phyloP scores from a whole-genome alignment of 208 protist genomes.

The Porcisia deanei region DNA sequence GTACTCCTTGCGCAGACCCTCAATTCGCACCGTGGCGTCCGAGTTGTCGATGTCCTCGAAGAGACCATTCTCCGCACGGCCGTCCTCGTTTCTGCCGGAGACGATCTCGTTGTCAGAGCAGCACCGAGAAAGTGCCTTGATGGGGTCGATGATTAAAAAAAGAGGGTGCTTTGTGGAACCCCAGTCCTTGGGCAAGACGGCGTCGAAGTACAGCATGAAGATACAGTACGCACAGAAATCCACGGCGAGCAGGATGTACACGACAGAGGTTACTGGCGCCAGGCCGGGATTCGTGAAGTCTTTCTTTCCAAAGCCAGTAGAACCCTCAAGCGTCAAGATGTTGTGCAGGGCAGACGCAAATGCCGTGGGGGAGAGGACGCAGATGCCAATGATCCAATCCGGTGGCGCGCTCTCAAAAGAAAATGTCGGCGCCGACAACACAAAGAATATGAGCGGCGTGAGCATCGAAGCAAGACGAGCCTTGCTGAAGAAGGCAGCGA shows the following conservation, averaged over 20 bases:
- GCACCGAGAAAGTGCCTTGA: conserved; percentile 26
- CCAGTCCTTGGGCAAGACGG: conserved; percentile 66
- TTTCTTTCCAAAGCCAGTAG: conserved; percentile 19
- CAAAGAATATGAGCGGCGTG: conserved; percentile 71
- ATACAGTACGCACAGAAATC: conserved; percentile 68
- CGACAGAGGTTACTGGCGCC: conserved; percentile 26
- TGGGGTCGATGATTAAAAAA: conserved; percentile 66
- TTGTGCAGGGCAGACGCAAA: conserved; percentile 42
- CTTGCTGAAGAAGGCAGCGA: conserved; percentile 76
- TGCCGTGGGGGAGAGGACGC: conserved; percentile 56
- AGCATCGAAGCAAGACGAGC: conserved; percentile 60
- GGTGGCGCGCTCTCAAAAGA: conserved; percentile 39
- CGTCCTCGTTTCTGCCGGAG: conserved; percentile 31
- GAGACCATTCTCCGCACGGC: conserved; percentile 29
- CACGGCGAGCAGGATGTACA: conserved; percentile 24
- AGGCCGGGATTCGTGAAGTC: conserved; percentile 31
- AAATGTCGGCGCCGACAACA: conserved; percentile 64
- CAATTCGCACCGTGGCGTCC: conserved; percentile 26
- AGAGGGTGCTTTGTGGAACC: conserved; percentile 59
- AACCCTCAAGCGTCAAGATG: conserved; percentile 39
- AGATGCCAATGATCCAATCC: conserved; percentile 32
- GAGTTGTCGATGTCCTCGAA: conserved; percentile 24
- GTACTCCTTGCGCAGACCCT: conserved; percentile 42
- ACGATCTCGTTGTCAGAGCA: conserved; percentile 11
- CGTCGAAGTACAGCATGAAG: conserved; percentile 74